Evolutionary conservation across 1,284 basidiomycete species (phyloP).

Genomic region (Microbotryum intermedium): DNA sequence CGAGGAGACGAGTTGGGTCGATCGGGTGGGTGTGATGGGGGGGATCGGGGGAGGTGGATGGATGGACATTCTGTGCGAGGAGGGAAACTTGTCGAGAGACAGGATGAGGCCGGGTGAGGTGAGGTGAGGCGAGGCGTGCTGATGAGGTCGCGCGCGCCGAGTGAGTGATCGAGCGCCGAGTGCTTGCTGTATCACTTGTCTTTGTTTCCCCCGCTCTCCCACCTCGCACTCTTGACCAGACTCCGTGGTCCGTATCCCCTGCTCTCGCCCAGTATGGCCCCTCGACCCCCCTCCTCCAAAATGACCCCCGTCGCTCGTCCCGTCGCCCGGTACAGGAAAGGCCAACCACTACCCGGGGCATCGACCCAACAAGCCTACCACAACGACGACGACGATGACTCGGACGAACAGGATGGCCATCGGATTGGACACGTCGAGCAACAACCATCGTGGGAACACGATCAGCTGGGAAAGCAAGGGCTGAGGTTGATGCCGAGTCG

Average conservation of each 20-base stretch:
- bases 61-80: too few relatives aligned
- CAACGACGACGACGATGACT: slow-evolving; percentile 13
- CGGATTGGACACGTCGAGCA: background rate
- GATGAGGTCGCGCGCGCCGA: too few relatives aligned
- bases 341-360: slow-evolving; percentile 2
- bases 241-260: too few relatives aligned
- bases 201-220: too few relatives aligned
- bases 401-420: slow-evolving; percentile 8
- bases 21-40: slow-evolving; percentile 1
- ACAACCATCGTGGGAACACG: slow-evolving; percentile 3
- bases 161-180: too few relatives aligned
- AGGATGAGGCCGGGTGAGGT: too few relatives aligned
- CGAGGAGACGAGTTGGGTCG: slow-evolving; percentile 5
- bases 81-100: too few relatives aligned
- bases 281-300: slow-evolving; percentile 1
- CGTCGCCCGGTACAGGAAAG: slow-evolving; percentile 18
- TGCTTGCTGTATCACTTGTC: too few relatives aligned
- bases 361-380: background rate
- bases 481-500: slow-evolving; percentile 1
- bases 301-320: slow-evolving; percentile 20
- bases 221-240: too few relatives aligned
- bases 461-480: slow-evolving; percentile 8
- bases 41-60: background rate
- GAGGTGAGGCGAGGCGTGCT: too few relatives aligned
- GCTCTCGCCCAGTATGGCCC: too few relatives aligned